Conservation (phyloP, 208 protist genomes). For the Crithidia acanthocephali region DNA sequence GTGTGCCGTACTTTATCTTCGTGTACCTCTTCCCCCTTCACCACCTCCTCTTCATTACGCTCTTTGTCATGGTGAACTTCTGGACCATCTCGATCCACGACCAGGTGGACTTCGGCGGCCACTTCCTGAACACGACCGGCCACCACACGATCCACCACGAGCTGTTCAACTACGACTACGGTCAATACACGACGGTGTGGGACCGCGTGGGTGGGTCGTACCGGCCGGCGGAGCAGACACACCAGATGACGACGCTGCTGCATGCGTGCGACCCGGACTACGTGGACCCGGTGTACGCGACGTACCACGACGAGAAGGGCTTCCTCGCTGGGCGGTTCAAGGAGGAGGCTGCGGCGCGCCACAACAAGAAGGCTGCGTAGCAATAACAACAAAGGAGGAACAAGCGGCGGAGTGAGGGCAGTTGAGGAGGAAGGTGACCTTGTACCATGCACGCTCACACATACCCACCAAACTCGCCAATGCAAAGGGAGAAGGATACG, state of each 20-base stretch:
- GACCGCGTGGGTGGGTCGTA: slow-evolving; percentile 91
- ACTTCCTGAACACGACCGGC: slow-evolving; percentile 80
- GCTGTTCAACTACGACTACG: slow-evolving; percentile 95
- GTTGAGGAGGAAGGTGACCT: too few species aligned
- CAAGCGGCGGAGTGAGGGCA: too few species aligned
- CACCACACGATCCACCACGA: slow-evolving; percentile 96
- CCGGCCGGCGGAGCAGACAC: slow-evolving; percentile 76
- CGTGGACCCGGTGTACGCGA: slow-evolving; percentile 52
- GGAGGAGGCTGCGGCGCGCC: slow-evolving; percentile 34
- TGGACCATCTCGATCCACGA: slow-evolving; percentile 97
- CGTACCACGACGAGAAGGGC: slow-evolving; percentile 51
- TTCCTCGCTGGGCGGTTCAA: slow-evolving; percentile 61
- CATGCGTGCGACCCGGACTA: slow-evolving; percentile 29
- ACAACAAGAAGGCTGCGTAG: slow-evolving; percentile 16
- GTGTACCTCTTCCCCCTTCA: slow-evolving; percentile 91
- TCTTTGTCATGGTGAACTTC: slow-evolving; percentile 94
- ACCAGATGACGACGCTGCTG: slow-evolving; percentile 43
- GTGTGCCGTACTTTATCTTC: slow-evolving; percentile 94
- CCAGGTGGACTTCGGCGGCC: slow-evolving; percentile 85
- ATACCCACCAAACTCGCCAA: too few species aligned
- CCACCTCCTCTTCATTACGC: slow-evolving; percentile 77
- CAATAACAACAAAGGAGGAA: not conserved
- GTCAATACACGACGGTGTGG: slow-evolving; percentile 95
- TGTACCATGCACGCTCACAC: too few species aligned
- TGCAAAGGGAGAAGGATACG: too few species aligned